Evolutionary conservation across 805 yeast species (phyloP).

Genomic region (Monosporozyma siamensis): DNA sequence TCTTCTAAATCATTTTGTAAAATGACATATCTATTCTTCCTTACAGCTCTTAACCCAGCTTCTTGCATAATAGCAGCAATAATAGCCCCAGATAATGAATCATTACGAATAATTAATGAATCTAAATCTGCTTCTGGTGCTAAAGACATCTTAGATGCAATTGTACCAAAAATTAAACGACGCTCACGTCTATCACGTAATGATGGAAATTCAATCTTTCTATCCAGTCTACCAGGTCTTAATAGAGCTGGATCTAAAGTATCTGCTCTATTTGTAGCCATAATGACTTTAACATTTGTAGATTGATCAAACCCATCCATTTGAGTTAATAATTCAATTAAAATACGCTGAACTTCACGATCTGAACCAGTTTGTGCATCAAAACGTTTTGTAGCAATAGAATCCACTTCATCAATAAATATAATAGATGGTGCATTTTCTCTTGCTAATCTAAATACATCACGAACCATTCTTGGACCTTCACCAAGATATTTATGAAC

Average conservation of each 20-base stretch:
- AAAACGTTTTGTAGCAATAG: constrained; percentile 97
- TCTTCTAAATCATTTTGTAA: constrained; percentile 94
- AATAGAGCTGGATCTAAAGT: constrained; percentile 96
- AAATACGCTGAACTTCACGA: constrained; percentile 96
- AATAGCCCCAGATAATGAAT: constrained; percentile 92
- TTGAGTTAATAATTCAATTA: constrained; percentile 90
- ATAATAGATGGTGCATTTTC: constrained; percentile 96
- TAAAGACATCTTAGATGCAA: constrained; percentile 94
- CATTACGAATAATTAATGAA: constrained; percentile 88
- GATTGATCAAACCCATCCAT: constrained; percentile 99
- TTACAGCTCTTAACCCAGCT: constrained; percentile 96
- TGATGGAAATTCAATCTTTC: constrained; percentile 96
- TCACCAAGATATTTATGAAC: constrained; percentile 98
- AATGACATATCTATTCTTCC: constrained; percentile 95
- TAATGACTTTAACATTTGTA: constrained; percentile 90
- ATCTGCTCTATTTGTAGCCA: constrained; percentile 99
- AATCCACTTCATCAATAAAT: constrained; percentile 97
- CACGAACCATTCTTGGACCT: constrained; percentile 99
- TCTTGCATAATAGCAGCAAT: constrained; percentile 99
- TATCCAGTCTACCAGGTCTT: constrained; percentile 96
- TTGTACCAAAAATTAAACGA: constrained; percentile 88
- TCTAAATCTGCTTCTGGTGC: constrained; percentile 98
- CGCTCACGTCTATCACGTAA: constrained; percentile 96
- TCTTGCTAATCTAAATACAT: constrained; percentile 92
- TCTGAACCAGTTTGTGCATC: constrained; percentile 99